Evolutionary conservation across 345 rosid species (phyloP), one percentile per base, ranked within the genome.

Genomic region (Eucalyptus rudis): DNA sequence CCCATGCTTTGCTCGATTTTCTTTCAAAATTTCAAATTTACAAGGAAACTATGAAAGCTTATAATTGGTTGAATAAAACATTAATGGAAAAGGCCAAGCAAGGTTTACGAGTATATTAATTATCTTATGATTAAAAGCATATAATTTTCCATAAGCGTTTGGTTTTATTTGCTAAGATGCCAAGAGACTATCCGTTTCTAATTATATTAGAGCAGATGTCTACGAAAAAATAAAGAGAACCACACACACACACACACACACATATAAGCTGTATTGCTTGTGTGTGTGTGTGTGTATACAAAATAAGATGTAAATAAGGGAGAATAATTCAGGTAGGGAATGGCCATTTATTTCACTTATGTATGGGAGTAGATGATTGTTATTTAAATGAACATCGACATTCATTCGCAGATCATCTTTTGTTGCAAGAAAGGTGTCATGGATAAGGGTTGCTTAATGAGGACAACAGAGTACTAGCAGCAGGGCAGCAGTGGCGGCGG

Each of bases 201-300:
- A 36, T 10, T 36, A 71, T 71, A 36, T 19, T 33, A 36, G 81
- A 19, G 81, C 43, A 71, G 81, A 71, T 71, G 81, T 36, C 81
- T 2, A 36, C 8, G 1, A 33, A 10, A 68, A 71, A 36, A 36
- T 33, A 36, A 71, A 71, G 45, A 71, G 81, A 71, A 71, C 11
- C 44, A 3, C 40, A 66, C 11, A 7, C 13, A 0, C 13, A 15
- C 12, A 0, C 80, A 15, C 20, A 31, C 40, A n/a, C n/a, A n/a
- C n/a, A n/a, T n/a, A n/a, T n/a, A n/a, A n/a, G n/a, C n/a, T n/a
- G n/a, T n/a, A n/a, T n/a, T n/a, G n/a, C n/a, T n/a, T n/a, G n/a
- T n/a, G n/a, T n/a, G n/a, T n/a, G n/a, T n/a, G n/a, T n/a, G n/a
- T n/a, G n/a, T n/a, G n/a, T n/a, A n/a, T 36, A 36, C 25, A 9